Base-by-base conservation (phyloP, 116 monocot genomes). In the Iris pallida region DNA sequence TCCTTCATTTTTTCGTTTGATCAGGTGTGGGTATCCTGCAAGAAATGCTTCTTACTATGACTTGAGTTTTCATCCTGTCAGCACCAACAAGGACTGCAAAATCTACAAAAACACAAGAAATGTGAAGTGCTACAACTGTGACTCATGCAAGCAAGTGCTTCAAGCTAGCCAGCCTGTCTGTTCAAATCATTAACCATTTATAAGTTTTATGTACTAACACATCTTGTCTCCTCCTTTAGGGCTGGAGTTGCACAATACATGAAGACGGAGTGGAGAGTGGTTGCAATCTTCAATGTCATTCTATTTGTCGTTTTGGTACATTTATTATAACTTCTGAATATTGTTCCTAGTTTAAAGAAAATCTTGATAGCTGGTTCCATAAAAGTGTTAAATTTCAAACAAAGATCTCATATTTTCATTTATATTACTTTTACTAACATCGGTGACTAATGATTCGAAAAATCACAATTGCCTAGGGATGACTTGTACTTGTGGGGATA, bases 201-300 rank as follows among this genome's bases (percentile, higher is more conserved):
- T 49, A 14, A 58, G 2, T 30, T 47, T 51, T 53, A 15, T 41
- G 2, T 59, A 51, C 65, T 13, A 43, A 3, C 8, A 53, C 5
- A 57, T 72, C 5, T 68, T 41, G 3, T 60, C 4, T 20, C 8
- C 70, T 60, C n/a, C 44, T 45, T 42, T 48, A 97, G 97, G 82
- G 97, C 97, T 81, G 97, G 97, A 63, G 97, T 89, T 73, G 97
- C 92, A 7, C 88, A 97, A 57, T 87, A 85, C 72, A 90, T 97
- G 89, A 92, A 87, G 71, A 68, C 54, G 7, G 92, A 97, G 64
- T 92, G 97, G 97, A 81, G 92, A 74, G 82, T 92, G 12, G 92
- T 92, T 68, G 97, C 97, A 68, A 80, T 92, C 20, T 97, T 97
- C 52, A 97, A 92, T 48, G 54, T 92, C 40, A 71, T 84, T 73